Percentiles rank a stretch among this genome's conserved stretches.
Evolutionary conservation across 805 yeast genomes (phyloP).

Genomic region (Spathaspora passalidarum): DNA sequence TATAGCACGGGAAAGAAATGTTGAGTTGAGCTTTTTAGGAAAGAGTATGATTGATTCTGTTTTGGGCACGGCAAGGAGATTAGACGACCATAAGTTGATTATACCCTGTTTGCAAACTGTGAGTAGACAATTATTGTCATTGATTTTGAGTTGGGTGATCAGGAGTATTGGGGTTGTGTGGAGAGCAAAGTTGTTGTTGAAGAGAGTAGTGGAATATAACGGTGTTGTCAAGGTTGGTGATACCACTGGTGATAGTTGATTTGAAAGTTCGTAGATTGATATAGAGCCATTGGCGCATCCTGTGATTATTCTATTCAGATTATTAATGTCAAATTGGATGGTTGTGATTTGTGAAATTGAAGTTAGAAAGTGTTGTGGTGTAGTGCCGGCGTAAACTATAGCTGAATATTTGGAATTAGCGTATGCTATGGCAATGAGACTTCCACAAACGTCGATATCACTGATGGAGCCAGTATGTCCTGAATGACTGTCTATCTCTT

Average conservation of each 20-base stretch:
- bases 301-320: conserved; percentile 42
- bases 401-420: neutral
- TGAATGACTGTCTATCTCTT: neutral
- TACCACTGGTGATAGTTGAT: neutral
- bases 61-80: conserved; percentile 28
- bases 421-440: conserved; percentile 3
- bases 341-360: conserved; percentile 38
- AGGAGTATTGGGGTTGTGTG: conserved; percentile 23
- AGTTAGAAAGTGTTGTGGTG: conserved; percentile 33
- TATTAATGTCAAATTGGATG: conserved; percentile 38
- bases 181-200: conserved; percentile 5
- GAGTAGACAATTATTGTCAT: conserved; percentile 19
- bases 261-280: conserved; percentile 47
- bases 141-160: conserved; percentile 18
- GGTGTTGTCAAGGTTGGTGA: conserved; percentile 7
- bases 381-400: neutral
- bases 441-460: conserved; percentile 29
- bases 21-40: conserved; percentile 5
- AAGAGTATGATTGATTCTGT: conserved; percentile 14
- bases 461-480: conserved; percentile 15
- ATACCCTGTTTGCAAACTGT: conserved; percentile 24
- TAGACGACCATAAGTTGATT: conserved; percentile 33
- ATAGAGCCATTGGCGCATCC: conserved; percentile 51
- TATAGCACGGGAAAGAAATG: neutral
- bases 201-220: conserved; percentile 15